Percentiles rank a stretch among this genome's conserved stretches.
These are phyloP conservation scores for Persicaria tinctoria DNA, from an alignment of 148 eudicot genomes.

Conservation along the genomic window DNA sequence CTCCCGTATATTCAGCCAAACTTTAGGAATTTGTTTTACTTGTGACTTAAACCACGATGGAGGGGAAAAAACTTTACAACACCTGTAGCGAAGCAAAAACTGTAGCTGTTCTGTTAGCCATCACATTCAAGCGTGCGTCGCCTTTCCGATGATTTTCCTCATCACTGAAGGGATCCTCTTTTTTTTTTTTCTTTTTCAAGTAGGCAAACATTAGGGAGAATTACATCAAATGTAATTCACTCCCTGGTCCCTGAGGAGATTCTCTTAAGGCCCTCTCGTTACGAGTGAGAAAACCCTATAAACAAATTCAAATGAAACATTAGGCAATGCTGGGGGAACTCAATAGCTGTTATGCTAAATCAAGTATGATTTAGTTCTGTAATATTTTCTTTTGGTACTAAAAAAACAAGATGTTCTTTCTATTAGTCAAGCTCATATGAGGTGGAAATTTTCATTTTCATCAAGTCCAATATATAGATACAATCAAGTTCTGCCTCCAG, in stretches of 20 bases:
- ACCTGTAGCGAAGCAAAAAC: slow-evolving; percentile 91
- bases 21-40: slow-evolving; percentile 5
- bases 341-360: no score
- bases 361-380: neutral
- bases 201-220: no score
- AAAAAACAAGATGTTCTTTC: neutral
- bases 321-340: neutral
- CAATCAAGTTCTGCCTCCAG: neutral
- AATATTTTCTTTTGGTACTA: neutral
- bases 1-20: slow-evolving; percentile 42
- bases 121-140: slow-evolving; percentile 59
- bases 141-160: slow-evolving; percentile 66
- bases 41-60: neutral
- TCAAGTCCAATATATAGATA: neutral
- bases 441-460: neutral
- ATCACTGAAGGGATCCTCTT: slow-evolving; percentile 16
- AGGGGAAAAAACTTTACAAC: neutral
- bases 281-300: slow-evolving; percentile 81
- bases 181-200: no score
- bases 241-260: slow-evolving; percentile 59
- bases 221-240: no score
- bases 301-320: slow-evolving; percentile 11
- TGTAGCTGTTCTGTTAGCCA: slow-evolving; percentile 83
- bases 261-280: slow-evolving; percentile 77
- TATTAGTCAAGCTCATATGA: no score